Percentiles rank a stretch among this genome's conserved stretches.
Conservation (phyloP, 345 rosid genomes). For the Eucalyptus paniculata region DNA sequence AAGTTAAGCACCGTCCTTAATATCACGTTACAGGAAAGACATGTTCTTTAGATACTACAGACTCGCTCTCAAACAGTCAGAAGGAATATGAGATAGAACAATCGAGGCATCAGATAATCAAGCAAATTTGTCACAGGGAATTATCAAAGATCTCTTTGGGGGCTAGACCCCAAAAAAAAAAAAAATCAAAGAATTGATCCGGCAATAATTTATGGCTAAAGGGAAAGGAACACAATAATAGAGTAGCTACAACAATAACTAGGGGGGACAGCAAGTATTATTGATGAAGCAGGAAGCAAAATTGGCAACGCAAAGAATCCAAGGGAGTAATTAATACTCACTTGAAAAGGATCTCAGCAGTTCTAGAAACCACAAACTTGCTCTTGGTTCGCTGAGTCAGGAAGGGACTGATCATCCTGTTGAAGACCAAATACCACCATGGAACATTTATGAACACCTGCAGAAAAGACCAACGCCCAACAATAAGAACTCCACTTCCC, state of each 20-base stretch:
- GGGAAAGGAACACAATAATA: background rate
- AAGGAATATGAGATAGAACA: background rate
- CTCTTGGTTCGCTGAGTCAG: conserved; percentile 44
- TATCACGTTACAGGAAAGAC: background rate
- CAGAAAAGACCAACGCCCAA: background rate
- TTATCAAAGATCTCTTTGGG: background rate
- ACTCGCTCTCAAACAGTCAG: background rate
- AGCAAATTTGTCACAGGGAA: background rate
- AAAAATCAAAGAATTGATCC: background rate
- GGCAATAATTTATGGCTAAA: background rate
- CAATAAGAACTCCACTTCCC: background rate
- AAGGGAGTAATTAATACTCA: conserved; percentile 3
- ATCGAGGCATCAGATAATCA: background rate
- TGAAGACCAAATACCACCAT: conserved; percentile 42
- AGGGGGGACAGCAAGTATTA: background rate
- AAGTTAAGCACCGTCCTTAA: background rate
- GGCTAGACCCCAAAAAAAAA: background rate
- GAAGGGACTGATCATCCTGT: conserved; percentile 36
- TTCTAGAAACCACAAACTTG: conserved; percentile 39
- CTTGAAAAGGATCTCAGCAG: conserved; percentile 41
- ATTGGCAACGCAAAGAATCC: background rate
- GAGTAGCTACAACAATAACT: background rate
- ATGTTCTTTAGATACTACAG: background rate
- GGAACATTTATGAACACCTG: conserved; percentile 53
- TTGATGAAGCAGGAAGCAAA: background rate